Percentiles rank a stretch among this genome's conserved stretches.
Conservation (phyloP, 257 asterid genomes). For the Salvia rosmarinus region DNA sequence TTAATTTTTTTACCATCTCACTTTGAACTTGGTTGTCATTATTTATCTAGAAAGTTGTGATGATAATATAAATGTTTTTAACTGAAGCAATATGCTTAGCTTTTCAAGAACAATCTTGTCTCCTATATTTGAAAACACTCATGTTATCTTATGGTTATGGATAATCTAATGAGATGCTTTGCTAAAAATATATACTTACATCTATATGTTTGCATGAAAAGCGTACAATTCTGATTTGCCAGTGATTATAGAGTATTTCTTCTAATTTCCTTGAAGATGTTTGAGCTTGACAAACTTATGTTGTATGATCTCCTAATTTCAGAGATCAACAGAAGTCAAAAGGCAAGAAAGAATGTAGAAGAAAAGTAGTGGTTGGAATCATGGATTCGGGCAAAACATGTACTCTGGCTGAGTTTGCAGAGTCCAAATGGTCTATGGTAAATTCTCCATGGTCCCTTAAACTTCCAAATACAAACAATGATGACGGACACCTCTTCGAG, state of each 20-base stretch:
- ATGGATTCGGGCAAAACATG: constrained; percentile 57
- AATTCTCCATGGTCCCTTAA: constrained; percentile 75
- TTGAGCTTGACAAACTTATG: constrained; percentile 18
- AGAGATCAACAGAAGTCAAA: constrained; percentile 64
- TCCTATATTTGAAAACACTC: background rate
- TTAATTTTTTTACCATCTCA: background rate
- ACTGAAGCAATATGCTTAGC: background rate
- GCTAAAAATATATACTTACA: constrained; percentile 1
- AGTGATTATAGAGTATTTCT: background rate
- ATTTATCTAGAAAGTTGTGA: background rate
- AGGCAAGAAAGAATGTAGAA: constrained; percentile 46
- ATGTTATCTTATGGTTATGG: background rate
- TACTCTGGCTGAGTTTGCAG: constrained; percentile 63
- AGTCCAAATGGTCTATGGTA: constrained; percentile 65
- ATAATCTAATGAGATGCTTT: constrained; percentile 1
- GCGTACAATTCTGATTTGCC: background rate
- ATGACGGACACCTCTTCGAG: constrained; percentile 74
- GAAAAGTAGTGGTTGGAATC: constrained; percentile 62
- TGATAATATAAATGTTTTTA: background rate
- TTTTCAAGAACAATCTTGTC: background rate
- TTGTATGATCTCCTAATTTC: constrained; percentile 33
- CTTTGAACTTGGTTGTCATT: background rate
- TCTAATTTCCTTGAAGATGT: constrained; percentile 33
- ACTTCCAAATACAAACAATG: constrained; percentile 48
- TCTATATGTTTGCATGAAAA: constrained; percentile 3